These are phyloP conservation scores for Rhynchospora breviuscula DNA, from an alignment of 176 grass and related monocot species.

Conservation along the genomic window DNA sequence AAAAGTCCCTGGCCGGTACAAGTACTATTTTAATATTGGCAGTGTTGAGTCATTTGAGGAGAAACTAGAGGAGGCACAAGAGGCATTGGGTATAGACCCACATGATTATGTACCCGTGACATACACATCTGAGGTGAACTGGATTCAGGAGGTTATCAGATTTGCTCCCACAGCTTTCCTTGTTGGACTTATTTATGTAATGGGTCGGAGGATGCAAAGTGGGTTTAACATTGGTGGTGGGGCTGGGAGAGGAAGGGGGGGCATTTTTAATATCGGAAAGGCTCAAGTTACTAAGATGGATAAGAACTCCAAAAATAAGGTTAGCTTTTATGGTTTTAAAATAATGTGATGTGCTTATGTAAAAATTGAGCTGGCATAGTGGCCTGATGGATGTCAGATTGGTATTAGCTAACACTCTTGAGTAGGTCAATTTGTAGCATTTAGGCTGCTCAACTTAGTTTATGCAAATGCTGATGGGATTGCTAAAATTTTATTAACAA, in stretches of 20 bases:
- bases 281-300: slow-evolving; percentile 85
- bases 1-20: slow-evolving; percentile 44
- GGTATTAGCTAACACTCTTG: not conserved
- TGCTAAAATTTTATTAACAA: not conserved
- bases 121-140: slow-evolving; percentile 58
- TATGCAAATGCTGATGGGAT: too few relatives aligned
- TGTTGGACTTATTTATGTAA: slow-evolving; percentile 60
- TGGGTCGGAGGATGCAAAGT: slow-evolving; percentile 44
- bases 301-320: slow-evolving; percentile 93
- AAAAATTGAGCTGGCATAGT: not conserved
- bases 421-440: not conserved
- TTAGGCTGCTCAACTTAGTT: not conserved
- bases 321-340: slow-evolving; percentile 24
- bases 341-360: not conserved
- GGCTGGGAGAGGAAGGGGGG: slow-evolving; percentile 33
- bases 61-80: slow-evolving; percentile 78
- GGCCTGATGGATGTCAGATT: not conserved
- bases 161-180: slow-evolving; percentile 51
- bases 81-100: slow-evolving; percentile 57
- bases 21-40: slow-evolving; percentile 93
- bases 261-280: slow-evolving; percentile 89
- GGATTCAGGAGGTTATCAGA: slow-evolving; percentile 54
- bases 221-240: slow-evolving; percentile 76
- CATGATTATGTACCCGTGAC: slow-evolving; percentile 81
- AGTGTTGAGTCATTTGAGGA: slow-evolving; percentile 91